Conservation (phyloP, 371 early-diverging fungal genomes). For the Mucor mucedo region DNA sequence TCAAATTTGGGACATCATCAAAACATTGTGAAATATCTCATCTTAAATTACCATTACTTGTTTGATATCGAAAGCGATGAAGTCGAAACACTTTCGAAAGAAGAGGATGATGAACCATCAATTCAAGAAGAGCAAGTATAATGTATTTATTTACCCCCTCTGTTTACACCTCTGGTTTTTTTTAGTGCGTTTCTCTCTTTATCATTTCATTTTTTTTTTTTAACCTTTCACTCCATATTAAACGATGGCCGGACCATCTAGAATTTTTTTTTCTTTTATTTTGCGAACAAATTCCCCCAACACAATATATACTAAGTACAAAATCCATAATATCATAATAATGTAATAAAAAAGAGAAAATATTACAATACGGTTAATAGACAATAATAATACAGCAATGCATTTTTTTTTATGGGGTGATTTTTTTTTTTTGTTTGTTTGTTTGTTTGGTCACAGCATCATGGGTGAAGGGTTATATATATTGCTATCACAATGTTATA, state of each 20-base stretch:
- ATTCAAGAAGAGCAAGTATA: neutral
- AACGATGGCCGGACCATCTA: constrained; percentile 2
- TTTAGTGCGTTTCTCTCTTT: too few species aligned
- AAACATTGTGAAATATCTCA: constrained; percentile 80
- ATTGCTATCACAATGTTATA: too few species aligned
- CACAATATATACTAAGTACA: constrained; percentile 1
- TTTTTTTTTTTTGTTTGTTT: neutral
- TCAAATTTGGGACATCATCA: constrained; percentile 82
- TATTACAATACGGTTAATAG: constrained; percentile 1
- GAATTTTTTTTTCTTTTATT: neutral
- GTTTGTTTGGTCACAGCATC: too few species aligned
- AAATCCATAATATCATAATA: constrained; percentile 6
- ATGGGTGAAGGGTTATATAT: too few species aligned
- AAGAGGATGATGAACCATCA: constrained; percentile 6
- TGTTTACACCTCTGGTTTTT: neutral
- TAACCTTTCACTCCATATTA: neutral
- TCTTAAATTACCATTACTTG: constrained; percentile 83
- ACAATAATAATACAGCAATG: too few species aligned
- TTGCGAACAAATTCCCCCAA: neutral
- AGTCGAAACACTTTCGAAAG: constrained; percentile 11
- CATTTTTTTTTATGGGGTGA: neutral
- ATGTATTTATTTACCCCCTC: neutral
- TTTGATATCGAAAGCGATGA: constrained; percentile 80
- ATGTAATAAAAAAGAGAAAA: neutral
- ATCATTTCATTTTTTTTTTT: neutral